Evolutionary conservation across 371 early-diverging fungal genomes (phyloP), one percentile per base, ranked within the genome.

Genomic region (Nosema bombycis): DNA sequence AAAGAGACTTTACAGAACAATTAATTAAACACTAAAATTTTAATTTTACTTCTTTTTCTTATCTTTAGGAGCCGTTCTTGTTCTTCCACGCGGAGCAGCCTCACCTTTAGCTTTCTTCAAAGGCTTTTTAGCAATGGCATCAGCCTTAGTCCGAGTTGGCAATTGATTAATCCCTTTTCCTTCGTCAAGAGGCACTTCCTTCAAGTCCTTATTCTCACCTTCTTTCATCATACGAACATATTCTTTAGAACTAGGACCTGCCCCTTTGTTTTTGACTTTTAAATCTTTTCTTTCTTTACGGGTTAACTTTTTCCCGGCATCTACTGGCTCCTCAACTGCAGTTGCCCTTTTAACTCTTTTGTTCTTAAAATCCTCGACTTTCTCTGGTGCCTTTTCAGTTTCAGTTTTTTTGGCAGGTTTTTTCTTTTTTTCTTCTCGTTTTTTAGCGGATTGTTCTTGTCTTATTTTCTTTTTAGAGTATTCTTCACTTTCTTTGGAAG

Each of bases 381-480:
- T 54, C 26, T 62, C 29, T 6, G 3, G 26, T 6, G 29, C 29
- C 23, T 1, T 26, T 28, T 62, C 21, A 30, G 3, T 28, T 3
- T 28, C 29, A 28, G 23, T 62, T 62, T 62, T 21, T 62, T 1
- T 1, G 21, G 23, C 2, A 26, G 23, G 2, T 62, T 28, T 14
- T 62, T 62, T 62, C 6, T 12, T 4, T 62, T 30, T 14, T 54
- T 46, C 37, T 3, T 54, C 46, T 24, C 14, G 6, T 18, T 46
- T 46, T 54, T 69, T 69, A n/a, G 26, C 28, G 28, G 4, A 1
- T n/a, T 58, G 58, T 21, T 18, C 21, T 54, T 54, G 54, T 69
- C 69, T 69, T 28, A 69, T 69, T 28, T 54, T 69, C 54, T 69
- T 69, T 33, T 69, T 69, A 69, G 33, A 33, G n/a, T 69, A 69